Base-by-base conservation (phyloP, 805 yeast species). In the Ogataea nonfermentans region DNA sequence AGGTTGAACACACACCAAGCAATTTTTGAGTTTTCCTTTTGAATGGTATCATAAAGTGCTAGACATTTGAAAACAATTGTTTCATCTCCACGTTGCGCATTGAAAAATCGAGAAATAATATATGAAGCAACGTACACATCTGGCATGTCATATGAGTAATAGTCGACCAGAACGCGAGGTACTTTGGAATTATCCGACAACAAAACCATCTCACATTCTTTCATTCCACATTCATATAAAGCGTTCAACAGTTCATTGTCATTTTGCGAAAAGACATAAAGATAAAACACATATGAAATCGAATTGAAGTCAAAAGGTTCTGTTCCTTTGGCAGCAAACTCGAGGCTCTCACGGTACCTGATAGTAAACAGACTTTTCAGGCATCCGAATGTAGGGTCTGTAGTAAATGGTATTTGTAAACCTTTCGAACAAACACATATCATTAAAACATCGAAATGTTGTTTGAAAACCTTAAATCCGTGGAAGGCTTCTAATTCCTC, bases 361-460 rank as follows among this genome's bases (percentile, higher is more conserved):
- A 68, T 60, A 15, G 62, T 61, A 53, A 76, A 70, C 16, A 76
- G 56, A 0, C 59, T 52, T 34, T 64, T 66, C 49, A 81, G 52
- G 16, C 75, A 65, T 1, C 61, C 63, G 24, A 76, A 53, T 0
- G 85, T 73, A 2, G 69, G 62, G 8, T 68, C 71, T 41, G 72
- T 74, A 14, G 81, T 67, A 40, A 74, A 78, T 6, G 87, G 78
- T 7, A 77, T 60, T 25, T 74, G 71, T 28, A 82, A 57, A 0
- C 90, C 91, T 52, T 74, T 79, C 4, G 75, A 65, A 13, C 76
- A 59, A 14, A 73, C 52, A 30, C 67, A 64, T 22, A 77, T 56
- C 24, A 82, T 55, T 13, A 76, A 66, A 20, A 70, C 67, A 40
- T 81, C 78, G 47, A 81, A 71, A 51, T 75, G 79, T 2, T 63